Conservation (phyloP, 768 basidiomycete genomes). For the Leucogyrophana mollusca region DNA sequence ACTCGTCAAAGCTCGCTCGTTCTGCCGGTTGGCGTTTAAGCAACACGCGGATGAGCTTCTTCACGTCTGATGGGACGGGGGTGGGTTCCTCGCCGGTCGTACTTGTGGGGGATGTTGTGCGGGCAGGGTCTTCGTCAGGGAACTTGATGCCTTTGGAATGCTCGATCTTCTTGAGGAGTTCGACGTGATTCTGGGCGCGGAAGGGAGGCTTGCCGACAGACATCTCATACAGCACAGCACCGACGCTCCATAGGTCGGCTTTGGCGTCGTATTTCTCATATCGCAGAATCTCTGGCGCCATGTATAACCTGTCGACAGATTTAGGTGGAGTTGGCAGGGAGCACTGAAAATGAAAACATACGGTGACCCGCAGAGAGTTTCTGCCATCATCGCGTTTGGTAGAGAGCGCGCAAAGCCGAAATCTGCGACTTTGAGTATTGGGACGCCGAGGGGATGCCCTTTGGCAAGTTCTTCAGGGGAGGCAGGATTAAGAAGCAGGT, state of each 20-base stretch:
- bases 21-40: slow-evolving; percentile 83
- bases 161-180: slow-evolving; percentile 91
- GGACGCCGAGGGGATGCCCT: slow-evolving; percentile 90
- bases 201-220: slow-evolving; percentile 91
- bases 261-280: slow-evolving; percentile 98
- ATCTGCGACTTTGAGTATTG: slow-evolving; percentile 95
- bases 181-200: slow-evolving; percentile 94
- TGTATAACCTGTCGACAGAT: slow-evolving; percentile 68
- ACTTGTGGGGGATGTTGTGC: slow-evolving; percentile 23
- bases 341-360: slow-evolving; percentile 40
- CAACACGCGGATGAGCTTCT: slow-evolving; percentile 80
- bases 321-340: slow-evolving; percentile 1
- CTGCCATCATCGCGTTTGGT: slow-evolving; percentile 91
- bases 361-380: slow-evolving; percentile 97
- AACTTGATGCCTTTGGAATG: slow-evolving; percentile 89
- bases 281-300: slow-evolving; percentile 97
- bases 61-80: slow-evolving; percentile 78
- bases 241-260: slow-evolving; percentile 97
- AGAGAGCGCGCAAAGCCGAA: slow-evolving; percentile 96
- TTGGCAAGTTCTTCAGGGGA: slow-evolving; percentile 74
- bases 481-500: slow-evolving; percentile 85
- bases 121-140: slow-evolving; percentile 79
- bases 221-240: slow-evolving; percentile 96
- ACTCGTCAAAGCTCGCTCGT: slow-evolving; percentile 87
- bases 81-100: slow-evolving; percentile 45